phyloP scores from a whole-genome alignment of 306 rosid species.

The Quercus parvula region DNA sequence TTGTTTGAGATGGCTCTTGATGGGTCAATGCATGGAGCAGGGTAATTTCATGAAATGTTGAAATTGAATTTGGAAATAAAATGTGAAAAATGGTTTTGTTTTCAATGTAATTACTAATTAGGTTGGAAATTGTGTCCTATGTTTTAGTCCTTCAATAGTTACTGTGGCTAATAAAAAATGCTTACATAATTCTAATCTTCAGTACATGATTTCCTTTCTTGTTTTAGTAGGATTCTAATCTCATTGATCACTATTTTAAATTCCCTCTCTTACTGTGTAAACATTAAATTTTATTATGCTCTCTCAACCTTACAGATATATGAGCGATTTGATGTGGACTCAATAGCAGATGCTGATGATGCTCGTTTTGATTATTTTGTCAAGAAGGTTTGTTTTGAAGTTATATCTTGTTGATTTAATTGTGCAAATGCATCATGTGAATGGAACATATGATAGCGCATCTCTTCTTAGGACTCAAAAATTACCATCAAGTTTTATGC shows the following conservation, averaged over 20 bases:
- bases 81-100: neutral
- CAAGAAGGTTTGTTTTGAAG: constrained; percentile 50
- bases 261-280: constrained; percentile 4
- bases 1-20: neutral
- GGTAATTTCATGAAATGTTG: neutral
- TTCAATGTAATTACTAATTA: neutral
- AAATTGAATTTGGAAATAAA: neutral
- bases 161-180: neutral
- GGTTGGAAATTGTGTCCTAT: neutral
- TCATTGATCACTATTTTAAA: constrained; percentile 9
- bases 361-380: constrained; percentile 84
- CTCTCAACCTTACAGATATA: constrained; percentile 52
- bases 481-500: neutral
- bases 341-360: constrained; percentile 67
- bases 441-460: neutral
- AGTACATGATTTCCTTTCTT: constrained; percentile 3
- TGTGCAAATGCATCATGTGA: constrained; percentile 1
- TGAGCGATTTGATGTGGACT: constrained; percentile 61
- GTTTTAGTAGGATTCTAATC: neutral
- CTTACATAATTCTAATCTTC: neutral
- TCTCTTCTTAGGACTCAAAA: neutral
- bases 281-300: neutral
- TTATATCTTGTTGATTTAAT: neutral
- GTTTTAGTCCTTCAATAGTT: neutral
- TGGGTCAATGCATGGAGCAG: neutral